Evolutionary conservation across 2,329 filamentous ascomycete species (phyloP), one percentile per base, ranked within the genome.

Genomic region (Neoarthrinium moseri): DNA sequence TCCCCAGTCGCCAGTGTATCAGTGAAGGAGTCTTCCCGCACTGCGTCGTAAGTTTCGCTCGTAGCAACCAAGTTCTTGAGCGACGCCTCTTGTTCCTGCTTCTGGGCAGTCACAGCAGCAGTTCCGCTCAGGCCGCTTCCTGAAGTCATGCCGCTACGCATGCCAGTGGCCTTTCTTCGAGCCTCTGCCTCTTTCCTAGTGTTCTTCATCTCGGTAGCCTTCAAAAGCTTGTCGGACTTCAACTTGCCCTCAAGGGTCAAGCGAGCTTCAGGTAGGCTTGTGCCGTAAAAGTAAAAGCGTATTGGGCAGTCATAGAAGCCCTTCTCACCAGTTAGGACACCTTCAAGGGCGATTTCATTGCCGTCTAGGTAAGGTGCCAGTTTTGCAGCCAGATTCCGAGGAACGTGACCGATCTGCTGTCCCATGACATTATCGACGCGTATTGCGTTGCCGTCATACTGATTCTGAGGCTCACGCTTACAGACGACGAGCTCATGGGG

Each of bases 341-440:
- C 88, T 62, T 95, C 90, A 6, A 91, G 61, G 2, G 79, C 60
- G 7, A 94, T 69, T 15, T 76, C 76, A 43, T 72, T 72, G 2
- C 67, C 65, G 55, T 89, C 86, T 60, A 95, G 74, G 59, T 89
- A 90, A 2, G 77, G 79, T 0, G 88, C 83, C 43, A 96, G 68
- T 63, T 87, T 92, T n/a, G 73, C 69, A 1, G 84, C 89, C 18
- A 89, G 59, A 1, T 67, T 72, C 11, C 81, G 74, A 6, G 87
- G 86, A 32, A 95, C 72, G 64, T 95, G 89, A 1, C 90, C 90
- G 55, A 95, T 88, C 57, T 95, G 89, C 6, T 66, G 63, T 13
- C 81, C 78, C 58, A 87, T 78, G 12, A 91, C 87, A 62, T 94
- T 95, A 56, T 87, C 77, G 2, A 95, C 80, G 5, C 82, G 80